phyloP scores from a whole-genome alignment of 805 yeast genomes.

The Priceomyces fermenticarens region DNA sequence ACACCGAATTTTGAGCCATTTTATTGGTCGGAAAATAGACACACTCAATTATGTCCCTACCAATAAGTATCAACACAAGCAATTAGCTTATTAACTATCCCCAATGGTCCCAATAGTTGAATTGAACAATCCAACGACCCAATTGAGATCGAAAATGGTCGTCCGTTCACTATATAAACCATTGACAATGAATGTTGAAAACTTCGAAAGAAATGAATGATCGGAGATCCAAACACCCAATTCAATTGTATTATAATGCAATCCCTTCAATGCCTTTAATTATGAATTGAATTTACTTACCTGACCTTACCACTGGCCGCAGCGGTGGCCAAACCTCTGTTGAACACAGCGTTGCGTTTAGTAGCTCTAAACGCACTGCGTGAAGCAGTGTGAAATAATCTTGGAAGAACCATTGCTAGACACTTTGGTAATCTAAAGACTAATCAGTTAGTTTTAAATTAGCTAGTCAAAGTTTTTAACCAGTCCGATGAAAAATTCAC shows the following conservation, averaged over 20 bases:
- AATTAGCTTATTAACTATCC: no score
- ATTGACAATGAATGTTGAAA: no score
- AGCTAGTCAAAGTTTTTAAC: conserved; percentile 6
- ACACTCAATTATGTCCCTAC: not conserved
- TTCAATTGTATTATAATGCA: no score
- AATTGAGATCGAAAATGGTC: no score
- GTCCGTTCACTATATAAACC: no score
- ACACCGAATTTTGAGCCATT: conserved; percentile 16
- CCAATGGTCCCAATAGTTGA: no score
- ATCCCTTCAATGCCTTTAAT: no score
- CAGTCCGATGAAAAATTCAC: conserved; percentile 5
- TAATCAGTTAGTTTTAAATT: conserved; percentile 8
- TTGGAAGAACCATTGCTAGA: conserved; percentile 53
- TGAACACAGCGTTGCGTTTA: conserved; percentile 73
- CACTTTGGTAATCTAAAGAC: conserved; percentile 21
- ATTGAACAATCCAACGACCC: no score
- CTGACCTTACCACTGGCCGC: conserved; percentile 80
- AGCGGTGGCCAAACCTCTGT: conserved; percentile 76
- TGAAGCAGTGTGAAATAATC: conserved; percentile 55
- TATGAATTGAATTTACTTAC: conserved; percentile 33
- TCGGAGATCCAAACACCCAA: no score
- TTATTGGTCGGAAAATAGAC: conserved; percentile 22
- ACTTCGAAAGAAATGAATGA: no score
- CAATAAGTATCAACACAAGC: no score
- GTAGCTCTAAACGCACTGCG: conserved; percentile 89